phyloP scores from a whole-genome alignment of 306 rosid species.

The Sesbania bispinosa region DNA sequence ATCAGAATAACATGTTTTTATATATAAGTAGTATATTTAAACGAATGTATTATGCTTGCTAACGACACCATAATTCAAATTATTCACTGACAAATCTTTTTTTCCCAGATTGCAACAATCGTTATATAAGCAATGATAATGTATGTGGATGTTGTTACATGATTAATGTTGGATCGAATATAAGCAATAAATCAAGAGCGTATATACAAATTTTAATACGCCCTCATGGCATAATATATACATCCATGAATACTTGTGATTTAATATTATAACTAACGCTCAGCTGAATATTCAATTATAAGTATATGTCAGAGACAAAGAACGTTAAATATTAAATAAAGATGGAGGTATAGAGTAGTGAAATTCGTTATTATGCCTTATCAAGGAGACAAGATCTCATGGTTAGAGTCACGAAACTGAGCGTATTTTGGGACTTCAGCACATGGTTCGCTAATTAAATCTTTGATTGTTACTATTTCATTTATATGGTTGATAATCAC shows the following conservation, averaged over 20 bases:
- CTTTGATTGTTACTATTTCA: no score
- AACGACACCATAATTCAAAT: constrained; percentile 9
- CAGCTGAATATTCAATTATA: not conserved
- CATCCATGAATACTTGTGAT: not conserved
- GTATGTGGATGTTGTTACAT: not conserved
- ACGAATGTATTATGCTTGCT: not conserved
- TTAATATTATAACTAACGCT: not conserved
- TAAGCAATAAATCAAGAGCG: constrained; percentile 7
- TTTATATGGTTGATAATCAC: no score
- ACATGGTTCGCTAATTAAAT: no score
- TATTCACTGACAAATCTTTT: not conserved
- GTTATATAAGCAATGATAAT: no score
- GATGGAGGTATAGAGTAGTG: constrained; percentile 10
- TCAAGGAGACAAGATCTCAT: not conserved
- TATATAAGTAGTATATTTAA: not conserved
- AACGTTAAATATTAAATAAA: not conserved
- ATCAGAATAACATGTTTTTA: not conserved
- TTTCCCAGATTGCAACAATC: not conserved
- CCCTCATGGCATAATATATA: not conserved
- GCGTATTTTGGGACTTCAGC: no score
- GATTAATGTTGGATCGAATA: constrained; percentile 20
- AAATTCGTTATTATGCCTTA: no score
- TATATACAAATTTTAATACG: not conserved
- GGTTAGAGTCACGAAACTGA: not conserved
- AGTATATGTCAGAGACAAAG: constrained; percentile 1